These are phyloP conservation scores for Bolboschoenoplectus hybrid DNA, from an alignment of 202 grass and related monocot species.

Conservation along the genomic window DNA sequence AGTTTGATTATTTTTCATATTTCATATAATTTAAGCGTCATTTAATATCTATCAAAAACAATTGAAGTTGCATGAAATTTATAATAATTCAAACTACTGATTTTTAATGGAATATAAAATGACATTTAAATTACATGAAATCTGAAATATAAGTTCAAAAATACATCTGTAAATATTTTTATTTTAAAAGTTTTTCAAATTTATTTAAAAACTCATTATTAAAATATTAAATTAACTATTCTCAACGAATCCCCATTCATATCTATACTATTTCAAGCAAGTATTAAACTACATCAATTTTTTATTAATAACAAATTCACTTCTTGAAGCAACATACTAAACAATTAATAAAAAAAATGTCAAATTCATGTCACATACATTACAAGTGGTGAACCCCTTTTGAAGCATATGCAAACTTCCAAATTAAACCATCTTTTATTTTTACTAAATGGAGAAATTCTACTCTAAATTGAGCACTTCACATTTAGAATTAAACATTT, in stretches of 20 bases:
- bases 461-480: background rate
- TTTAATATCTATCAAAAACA: too few species aligned
- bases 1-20: too few species aligned
- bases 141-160: too few species aligned
- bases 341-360: background rate
- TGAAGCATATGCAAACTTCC: background rate
- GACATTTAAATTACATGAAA: too few species aligned
- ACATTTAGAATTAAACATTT: background rate
- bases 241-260: background rate
- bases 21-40: too few species aligned
- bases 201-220: background rate
- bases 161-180: too few species aligned
- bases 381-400: background rate
- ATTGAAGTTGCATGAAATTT: too few species aligned
- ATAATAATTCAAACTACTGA: too few species aligned
- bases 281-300: background rate
- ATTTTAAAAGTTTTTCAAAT: background rate
- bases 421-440: background rate
- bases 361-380: background rate
- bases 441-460: background rate
- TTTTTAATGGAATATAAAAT: too few species aligned
- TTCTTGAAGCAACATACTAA: background rate
- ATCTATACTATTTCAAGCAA: background rate
- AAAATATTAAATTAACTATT: background rate
- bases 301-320: background rate